Base-by-base conservation (phyloP, 352 stramenopile species). In the Phytophthora sp. region DNA sequence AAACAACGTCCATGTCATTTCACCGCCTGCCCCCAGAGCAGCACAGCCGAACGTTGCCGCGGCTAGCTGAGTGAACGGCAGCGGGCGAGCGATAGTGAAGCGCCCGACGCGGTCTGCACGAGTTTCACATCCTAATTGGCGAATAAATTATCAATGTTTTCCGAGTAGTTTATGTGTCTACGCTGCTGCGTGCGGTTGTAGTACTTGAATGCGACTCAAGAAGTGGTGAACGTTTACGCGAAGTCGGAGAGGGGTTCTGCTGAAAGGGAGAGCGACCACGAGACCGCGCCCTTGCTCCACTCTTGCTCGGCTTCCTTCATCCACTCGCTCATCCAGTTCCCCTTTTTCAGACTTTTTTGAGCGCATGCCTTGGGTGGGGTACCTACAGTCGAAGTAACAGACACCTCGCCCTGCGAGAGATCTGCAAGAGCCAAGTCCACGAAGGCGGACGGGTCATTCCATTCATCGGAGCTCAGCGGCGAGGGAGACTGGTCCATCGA, bases 401-500 rank as follows among this genome's bases (percentile, higher is more conserved):
- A 45, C 7, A 72, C 34, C 11, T 78, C 62, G 6, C 60, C 59
- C 39, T 82, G 78, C 23, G 76, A 81, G 31, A 84, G 70, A 39
- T 84, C 70, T 23, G 67, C 62, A 37, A 87, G 59, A 28, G 78
- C 56, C 38, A 82, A 66, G 39, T 87, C 75, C 30, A 87, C 57
- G 30, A 85, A 72, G 28, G 65, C 51, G 21, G 66, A 72, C 17
- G 76, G 62, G 30, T 89, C 72, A 35, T 70, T 81, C 80, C 79
- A 91, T 44, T 88, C 77, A 44, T 88, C 77, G 32, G 85, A 82
- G 59, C 82, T 81, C 45, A 91, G 56, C 4, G 77, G 77, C 11
- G 79, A 91, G 26, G 79, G 48, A 0, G 76, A 65, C 18, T 59
- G 46, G 12, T 76, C 61, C 45, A 65, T 45, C 13, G 51, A 51